These are phyloP conservation scores for Trypanosoma brucei DNA, from an alignment of 208 protist species.

Conservation along the genomic window DNA sequence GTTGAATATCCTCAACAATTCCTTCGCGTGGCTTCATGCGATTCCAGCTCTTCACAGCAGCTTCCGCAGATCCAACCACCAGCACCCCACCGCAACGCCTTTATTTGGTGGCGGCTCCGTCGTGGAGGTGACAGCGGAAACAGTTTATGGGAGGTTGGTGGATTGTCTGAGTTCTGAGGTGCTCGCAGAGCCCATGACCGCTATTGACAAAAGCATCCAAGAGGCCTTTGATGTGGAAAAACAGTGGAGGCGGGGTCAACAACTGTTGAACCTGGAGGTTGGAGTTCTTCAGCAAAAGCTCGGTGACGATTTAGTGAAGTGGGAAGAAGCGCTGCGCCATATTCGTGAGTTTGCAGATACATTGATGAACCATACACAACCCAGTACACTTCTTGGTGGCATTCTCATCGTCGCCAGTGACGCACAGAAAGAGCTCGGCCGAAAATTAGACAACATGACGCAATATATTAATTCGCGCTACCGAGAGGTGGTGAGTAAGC, in stretches of 20 bases:
- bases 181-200: constrained; percentile 58
- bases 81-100: not conserved
- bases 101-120: not conserved
- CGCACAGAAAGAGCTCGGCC: constrained; percentile 76
- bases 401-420: constrained; percentile 81
- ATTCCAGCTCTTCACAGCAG: constrained; percentile 41
- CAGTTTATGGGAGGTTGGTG: constrained; percentile 47
- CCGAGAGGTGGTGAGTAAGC: constrained; percentile 68
- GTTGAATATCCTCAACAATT: constrained; percentile 67
- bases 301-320: constrained; percentile 67
- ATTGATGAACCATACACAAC: constrained; percentile 87
- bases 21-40: constrained; percentile 69
- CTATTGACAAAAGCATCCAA: constrained; percentile 75
- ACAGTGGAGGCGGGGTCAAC: constrained; percentile 80
- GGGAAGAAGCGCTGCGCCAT: constrained; percentile 54
- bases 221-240: constrained; percentile 71
- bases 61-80: not conserved
- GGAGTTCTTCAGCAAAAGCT: constrained; percentile 77
- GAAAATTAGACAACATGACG: constrained; percentile 78
- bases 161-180: constrained; percentile 36
- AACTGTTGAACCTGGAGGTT: constrained; percentile 83
- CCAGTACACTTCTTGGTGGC: constrained; percentile 77
- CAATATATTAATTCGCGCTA: constrained; percentile 79
- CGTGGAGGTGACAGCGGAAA: constrained; percentile 1
- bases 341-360: constrained; percentile 59